Evolutionary conservation across 2,329 filamentous ascomycete species (phyloP), one percentile per base, ranked within the genome.

Genomic region (Trichoderma cornu-damae): DNA sequence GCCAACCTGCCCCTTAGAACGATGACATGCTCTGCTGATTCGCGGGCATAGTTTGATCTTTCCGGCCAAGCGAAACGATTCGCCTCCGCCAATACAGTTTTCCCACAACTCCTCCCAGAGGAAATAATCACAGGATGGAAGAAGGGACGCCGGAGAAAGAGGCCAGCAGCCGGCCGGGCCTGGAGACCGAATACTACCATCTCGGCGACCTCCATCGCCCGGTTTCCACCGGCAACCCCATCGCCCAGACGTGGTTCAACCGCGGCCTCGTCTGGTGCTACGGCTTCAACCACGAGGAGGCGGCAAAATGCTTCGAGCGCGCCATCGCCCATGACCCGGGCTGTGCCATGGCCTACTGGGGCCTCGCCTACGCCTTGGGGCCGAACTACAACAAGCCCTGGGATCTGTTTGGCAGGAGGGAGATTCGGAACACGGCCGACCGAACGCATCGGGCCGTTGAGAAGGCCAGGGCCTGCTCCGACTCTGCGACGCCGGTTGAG

Each of bases 311-410:
- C 70, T 89, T 89, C 64, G 73, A 84, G 63, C 72, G 74, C 7
- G 84, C 83, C n/a, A 77, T 83, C 30, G 67, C 69, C 1, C 66
- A 74, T 46, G 86, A 89, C 60, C 60, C 71, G 0, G 61, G 68
- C 2, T 87, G 82, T 58, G 77, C 79, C 28, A 83, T 89, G 75
- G 85, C 83, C 3, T 80, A 86, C 64, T 89, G 86, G 86, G 86
- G 86, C 0, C 71, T 88, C 4, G 84, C 88, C 0, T 91, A 88
- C 67, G 77, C 85, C 1, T 72, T 88, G 0, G 89, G 88, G 0
- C 88, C 89, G 3, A 91, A 93, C 66, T 85, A 85, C 69, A 82
- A 92, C 73, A 90, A 91, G 65, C 84, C 88, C 0, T 91, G 89
- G 89, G 79, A 83, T 26, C 77, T 83, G 22, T 90, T 91, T 62